Evolutionary conservation across 2,329 filamentous ascomycete species (phyloP).

Genomic region (Stachybotrys echinatus): DNA sequence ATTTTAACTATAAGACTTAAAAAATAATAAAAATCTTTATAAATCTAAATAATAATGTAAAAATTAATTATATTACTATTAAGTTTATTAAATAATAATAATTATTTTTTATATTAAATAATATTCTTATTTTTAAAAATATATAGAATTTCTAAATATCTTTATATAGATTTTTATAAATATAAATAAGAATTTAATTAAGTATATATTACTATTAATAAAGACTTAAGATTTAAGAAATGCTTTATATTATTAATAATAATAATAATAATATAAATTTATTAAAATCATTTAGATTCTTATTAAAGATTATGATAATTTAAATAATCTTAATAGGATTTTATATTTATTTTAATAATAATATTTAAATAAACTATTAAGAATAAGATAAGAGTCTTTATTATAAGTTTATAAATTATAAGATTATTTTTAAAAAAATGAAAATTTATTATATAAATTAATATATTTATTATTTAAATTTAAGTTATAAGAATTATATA

Average conservation of each 20-base stretch:
- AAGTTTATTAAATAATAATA: background rate
- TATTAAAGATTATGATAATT: background rate
- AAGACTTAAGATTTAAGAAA: too few relatives aligned
- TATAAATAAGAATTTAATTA: too few relatives aligned
- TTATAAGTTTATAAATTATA: constrained; percentile 1
- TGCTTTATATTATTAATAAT: too few relatives aligned
- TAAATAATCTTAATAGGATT: background rate
- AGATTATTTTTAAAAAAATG: background rate
- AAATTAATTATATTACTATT: background rate
- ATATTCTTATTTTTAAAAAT: background rate
- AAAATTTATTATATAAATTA: background rate
- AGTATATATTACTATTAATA: too few relatives aligned
- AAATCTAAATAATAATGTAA: constrained; percentile 2
- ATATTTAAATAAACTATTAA: too few relatives aligned
- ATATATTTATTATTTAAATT: constrained; percentile 5
- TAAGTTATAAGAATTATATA: constrained; percentile 5
- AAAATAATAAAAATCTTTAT: too few relatives aligned
- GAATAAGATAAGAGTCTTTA: background rate
- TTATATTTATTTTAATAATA: background rate
- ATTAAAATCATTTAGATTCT: background rate
- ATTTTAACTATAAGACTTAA: too few relatives aligned
- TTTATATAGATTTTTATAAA: too few relatives aligned
- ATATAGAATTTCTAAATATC: too few relatives aligned
- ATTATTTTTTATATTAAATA: background rate
- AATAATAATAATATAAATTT: constrained; percentile 3